Evolutionary conservation across 352 stramenopile genomes (phyloP).

Genomic region (Globisporangium takayamanum): DNA sequence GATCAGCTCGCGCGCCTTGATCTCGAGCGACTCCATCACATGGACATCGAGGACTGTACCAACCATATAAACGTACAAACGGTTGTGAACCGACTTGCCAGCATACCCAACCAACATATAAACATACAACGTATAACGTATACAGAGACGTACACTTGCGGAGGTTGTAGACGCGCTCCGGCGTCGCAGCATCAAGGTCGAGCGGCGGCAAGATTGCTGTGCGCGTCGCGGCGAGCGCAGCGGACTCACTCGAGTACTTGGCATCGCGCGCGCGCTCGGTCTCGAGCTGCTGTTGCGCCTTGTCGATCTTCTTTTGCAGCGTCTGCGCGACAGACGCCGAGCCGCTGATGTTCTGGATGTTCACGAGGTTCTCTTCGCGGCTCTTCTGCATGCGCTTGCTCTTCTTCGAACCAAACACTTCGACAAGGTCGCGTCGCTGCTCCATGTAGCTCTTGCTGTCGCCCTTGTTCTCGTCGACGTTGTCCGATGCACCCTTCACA

Average conservation of each 20-base stretch:
- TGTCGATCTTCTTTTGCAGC: conserved; percentile 70
- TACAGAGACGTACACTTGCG: conserved; percentile 52
- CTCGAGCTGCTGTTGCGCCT: conserved; percentile 40
- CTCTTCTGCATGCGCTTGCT: conserved; percentile 80
- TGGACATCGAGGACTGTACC: conserved; percentile 48
- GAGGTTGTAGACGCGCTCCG: conserved; percentile 75
- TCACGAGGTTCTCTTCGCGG: conserved; percentile 77
- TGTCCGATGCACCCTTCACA: conserved; percentile 61
- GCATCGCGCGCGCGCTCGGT: conserved; percentile 45
- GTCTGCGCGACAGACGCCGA: conserved; percentile 58
- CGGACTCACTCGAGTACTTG: conserved; percentile 45
- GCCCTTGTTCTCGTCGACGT: conserved; percentile 59
- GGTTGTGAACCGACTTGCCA: background rate
- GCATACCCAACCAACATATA: background rate
- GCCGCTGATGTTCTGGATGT: conserved; percentile 70
- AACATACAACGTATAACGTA: background rate
- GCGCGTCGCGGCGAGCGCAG: conserved; percentile 45
- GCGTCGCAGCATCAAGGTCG: conserved; percentile 67
- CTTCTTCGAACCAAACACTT: conserved; percentile 80
- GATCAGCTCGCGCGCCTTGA: conserved; percentile 73
- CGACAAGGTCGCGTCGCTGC: conserved; percentile 62
- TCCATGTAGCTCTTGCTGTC: conserved; percentile 60
- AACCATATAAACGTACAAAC: background rate
- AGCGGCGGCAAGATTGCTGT: conserved; percentile 62
- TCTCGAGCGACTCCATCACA: conserved; percentile 70